A percentile compares a stretch with the other conserved stretches of the same genome.
phyloP scores from a whole-genome alignment of 345 rosid species.

The Bruguiera sexangula region DNA sequence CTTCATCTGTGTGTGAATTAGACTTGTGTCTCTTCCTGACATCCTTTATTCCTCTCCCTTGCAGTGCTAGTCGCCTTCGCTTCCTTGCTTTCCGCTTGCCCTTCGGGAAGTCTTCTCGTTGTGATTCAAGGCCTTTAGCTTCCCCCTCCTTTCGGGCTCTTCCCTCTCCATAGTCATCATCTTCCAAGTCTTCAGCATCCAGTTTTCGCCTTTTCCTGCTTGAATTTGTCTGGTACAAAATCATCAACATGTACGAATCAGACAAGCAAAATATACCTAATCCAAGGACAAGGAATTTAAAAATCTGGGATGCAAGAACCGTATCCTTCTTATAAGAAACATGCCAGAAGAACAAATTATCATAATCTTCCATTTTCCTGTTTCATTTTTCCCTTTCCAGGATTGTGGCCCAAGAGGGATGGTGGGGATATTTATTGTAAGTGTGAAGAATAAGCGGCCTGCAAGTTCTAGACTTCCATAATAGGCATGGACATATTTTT shows the following conservation, averaged over 20 bases:
- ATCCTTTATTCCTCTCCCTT: conserved; percentile 78
- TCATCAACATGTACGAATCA: neutral
- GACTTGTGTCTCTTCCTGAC: conserved; percentile 53
- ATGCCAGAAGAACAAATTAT: no score
- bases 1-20: conserved; percentile 44
- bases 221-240: conserved; percentile 61
- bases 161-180: conserved; percentile 52
- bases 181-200: conserved; percentile 68
- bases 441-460: no score
- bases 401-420: no score
- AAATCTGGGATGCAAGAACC: neutral
- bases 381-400: no score
- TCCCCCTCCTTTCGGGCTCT: conserved; percentile 42
- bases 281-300: neutral
- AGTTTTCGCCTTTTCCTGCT: conserved; percentile 77
- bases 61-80: conserved; percentile 67
- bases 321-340: no score
- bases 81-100: conserved; percentile 90
- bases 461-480: no score
- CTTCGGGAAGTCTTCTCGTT: conserved; percentile 82
- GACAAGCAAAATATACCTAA: neutral
- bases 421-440: no score
- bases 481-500: no score
- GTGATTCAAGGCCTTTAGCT: conserved; percentile 52
- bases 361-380: no score